phyloP scores from a whole-genome alignment of 306 rosid genomes.

The Crataegus laevigata region DNA sequence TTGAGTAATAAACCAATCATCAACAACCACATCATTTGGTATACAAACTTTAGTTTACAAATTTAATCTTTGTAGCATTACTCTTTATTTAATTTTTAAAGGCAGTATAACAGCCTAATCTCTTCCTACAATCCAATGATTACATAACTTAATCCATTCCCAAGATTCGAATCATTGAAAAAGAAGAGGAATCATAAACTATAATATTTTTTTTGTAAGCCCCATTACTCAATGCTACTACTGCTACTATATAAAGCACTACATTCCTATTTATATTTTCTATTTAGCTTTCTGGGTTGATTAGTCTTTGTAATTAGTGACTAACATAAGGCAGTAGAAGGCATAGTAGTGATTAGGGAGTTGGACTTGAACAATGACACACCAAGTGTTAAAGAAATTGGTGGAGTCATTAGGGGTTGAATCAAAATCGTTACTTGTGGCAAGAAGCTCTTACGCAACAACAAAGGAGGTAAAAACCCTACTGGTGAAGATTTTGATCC shows the following conservation, averaged over 20 bases:
- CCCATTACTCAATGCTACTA: not conserved
- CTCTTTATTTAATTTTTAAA: not conserved
- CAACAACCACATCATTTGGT: too few species aligned
- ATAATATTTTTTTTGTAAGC: not conserved
- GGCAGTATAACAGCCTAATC: not conserved
- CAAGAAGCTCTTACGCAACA: constrained; percentile 23
- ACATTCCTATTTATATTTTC: not conserved
- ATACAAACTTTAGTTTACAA: too few species aligned
- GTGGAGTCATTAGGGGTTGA: constrained; percentile 77
- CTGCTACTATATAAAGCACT: not conserved
- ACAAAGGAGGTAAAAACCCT: not conserved
- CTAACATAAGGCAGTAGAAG: not conserved
- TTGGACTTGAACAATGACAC: constrained; percentile 33
- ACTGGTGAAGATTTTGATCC: not conserved
- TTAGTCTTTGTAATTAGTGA: not conserved
- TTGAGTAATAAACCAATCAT: too few species aligned
- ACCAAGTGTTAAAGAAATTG: constrained; percentile 40
- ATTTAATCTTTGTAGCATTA: too few species aligned
- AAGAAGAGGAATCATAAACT: not conserved
- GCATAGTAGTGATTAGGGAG: constrained; percentile 31
- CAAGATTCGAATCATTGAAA: not conserved
- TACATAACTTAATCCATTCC: not conserved
- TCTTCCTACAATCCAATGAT: not conserved
- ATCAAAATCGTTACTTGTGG: constrained; percentile 71
- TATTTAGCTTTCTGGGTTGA: not conserved